Evolutionary conservation across 2,329 filamentous ascomycete species (phyloP).

Genomic region (Sclerotinia glacialis): DNA sequence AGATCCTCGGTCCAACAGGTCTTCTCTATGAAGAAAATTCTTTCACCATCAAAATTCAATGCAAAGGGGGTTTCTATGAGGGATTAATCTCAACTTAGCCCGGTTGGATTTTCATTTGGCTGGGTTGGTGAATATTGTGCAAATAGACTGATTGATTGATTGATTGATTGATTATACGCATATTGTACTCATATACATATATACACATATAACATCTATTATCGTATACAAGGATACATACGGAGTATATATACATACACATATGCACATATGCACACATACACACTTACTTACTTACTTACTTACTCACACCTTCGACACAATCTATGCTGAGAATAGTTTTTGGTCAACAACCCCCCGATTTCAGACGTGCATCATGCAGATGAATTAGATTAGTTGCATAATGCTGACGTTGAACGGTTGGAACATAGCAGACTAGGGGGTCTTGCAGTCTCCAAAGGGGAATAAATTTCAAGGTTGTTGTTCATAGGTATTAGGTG

Average conservation of each 20-base stretch:
- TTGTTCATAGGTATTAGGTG: background rate
- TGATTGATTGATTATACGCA: too few species aligned
- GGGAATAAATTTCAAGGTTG: background rate
- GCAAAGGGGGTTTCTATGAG: slow-evolving; percentile 1
- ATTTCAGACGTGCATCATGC: background rate
- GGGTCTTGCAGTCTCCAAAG: background rate
- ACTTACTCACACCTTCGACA: background rate
- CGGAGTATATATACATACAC: too few species aligned
- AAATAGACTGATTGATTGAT: too few species aligned
- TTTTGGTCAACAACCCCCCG: background rate
- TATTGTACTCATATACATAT: background rate
- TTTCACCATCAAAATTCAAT: background rate
- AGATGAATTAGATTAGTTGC: slow-evolving; percentile 1
- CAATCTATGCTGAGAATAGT: background rate
- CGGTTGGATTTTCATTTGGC: background rate
- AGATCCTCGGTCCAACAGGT: background rate
- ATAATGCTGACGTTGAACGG: slow-evolving; percentile 12
- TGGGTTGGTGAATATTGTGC: background rate
- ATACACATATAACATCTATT: background rate
- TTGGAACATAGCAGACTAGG: background rate
- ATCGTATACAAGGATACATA: too few species aligned
- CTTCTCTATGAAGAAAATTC: background rate
- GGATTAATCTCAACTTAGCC: slow-evolving; percentile 4
- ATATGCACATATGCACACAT: background rate
- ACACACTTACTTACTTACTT: background rate